phyloP scores from a whole-genome alignment of 2,329 filamentous ascomycete species.

The Grosmannia clavigera region DNA sequence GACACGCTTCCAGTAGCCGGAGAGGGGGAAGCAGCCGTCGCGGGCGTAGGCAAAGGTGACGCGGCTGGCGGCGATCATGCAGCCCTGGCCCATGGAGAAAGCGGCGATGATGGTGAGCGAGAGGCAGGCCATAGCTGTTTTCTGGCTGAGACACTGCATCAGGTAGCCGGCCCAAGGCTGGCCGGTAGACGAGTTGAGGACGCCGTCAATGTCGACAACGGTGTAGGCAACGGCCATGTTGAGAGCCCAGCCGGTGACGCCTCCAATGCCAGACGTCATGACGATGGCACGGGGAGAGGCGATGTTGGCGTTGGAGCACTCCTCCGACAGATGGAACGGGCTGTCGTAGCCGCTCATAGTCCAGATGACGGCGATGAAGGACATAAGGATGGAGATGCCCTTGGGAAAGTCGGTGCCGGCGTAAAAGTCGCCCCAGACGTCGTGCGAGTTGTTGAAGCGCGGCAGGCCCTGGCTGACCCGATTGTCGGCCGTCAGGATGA shows the following conservation, averaged over 20 bases:
- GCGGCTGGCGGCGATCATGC: slow-evolving; percentile 52
- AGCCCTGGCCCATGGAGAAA: slow-evolving; percentile 62
- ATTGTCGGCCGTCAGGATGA: slow-evolving; percentile 48
- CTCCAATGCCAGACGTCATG: slow-evolving; percentile 53
- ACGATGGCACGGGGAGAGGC: slow-evolving; percentile 61
- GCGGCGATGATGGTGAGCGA: slow-evolving; percentile 55
- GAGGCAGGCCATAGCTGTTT: slow-evolving; percentile 49
- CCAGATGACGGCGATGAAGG: slow-evolving; percentile 59
- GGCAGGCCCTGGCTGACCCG: slow-evolving; percentile 34
- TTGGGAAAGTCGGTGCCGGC: slow-evolving; percentile 55
- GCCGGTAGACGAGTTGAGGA: slow-evolving; percentile 48
- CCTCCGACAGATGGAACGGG: slow-evolving; percentile 61
- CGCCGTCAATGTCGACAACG: slow-evolving; percentile 47
- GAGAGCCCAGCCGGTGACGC: slow-evolving; percentile 59
- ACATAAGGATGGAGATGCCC: slow-evolving; percentile 58
- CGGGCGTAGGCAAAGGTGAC: slow-evolving; percentile 64
- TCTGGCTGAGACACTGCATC: slow-evolving; percentile 49
- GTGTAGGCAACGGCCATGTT: slow-evolving; percentile 64
- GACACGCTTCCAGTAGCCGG: slow-evolving; percentile 44
- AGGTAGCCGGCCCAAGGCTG: slow-evolving; percentile 62
- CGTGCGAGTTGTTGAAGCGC: slow-evolving; percentile 25
- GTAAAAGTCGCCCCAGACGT: slow-evolving; percentile 55
- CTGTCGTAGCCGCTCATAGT: slow-evolving; percentile 57
- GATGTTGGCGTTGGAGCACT: slow-evolving; percentile 61
- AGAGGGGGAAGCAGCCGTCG: slow-evolving; percentile 56